Evolutionary conservation across 2,329 filamentous ascomycete genomes (phyloP).

Genomic region (Amesomyces nigricolor): DNA sequence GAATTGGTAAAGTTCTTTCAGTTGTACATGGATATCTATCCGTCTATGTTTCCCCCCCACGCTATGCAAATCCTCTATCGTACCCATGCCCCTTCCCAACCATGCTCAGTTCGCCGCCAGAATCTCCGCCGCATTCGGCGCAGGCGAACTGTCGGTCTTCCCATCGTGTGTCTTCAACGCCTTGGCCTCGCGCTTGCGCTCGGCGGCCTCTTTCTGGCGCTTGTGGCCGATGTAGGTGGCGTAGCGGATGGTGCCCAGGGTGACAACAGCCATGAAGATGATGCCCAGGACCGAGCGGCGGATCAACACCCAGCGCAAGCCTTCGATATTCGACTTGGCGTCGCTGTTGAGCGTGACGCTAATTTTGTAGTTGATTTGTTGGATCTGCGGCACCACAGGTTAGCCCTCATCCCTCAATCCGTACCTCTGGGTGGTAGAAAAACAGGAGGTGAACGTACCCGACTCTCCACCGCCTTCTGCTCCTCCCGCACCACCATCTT

Average conservation of each 20-base stretch:
- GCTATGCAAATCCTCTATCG: not conserved
- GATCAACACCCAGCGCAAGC: constrained; percentile 77
- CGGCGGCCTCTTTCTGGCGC: constrained; percentile 42
- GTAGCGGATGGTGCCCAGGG: constrained; percentile 55
- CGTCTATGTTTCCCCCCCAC: not conserved
- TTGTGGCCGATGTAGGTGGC: constrained; percentile 51
- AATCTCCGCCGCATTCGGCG: constrained; percentile 52
- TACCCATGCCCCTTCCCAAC: not conserved
- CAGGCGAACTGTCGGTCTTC: constrained; percentile 40
- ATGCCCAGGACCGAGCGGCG: constrained; percentile 59
- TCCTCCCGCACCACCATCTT: constrained; percentile 89
- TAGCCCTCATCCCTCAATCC: not conserved
- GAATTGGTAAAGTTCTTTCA: no score
- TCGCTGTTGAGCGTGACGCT: constrained; percentile 86
- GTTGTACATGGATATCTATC: constrained; percentile 4
- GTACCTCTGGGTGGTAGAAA: no score
- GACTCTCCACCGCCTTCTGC: constrained; percentile 76
- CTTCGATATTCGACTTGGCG: constrained; percentile 85
- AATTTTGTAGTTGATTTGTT: constrained; percentile 95
- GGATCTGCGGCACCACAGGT: constrained; percentile 51
- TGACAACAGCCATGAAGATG: constrained; percentile 58
- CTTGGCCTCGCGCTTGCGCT: constrained; percentile 37
- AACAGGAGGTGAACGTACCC: constrained; percentile 44
- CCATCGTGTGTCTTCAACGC: constrained; percentile 40
- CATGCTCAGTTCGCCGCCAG: constrained; percentile 46